Percentiles rank a stretch among this genome's conserved stretches.
Evolutionary conservation across 768 basidiomycete genomes (phyloP).

Genomic region (Steccherinum ochraceum): DNA sequence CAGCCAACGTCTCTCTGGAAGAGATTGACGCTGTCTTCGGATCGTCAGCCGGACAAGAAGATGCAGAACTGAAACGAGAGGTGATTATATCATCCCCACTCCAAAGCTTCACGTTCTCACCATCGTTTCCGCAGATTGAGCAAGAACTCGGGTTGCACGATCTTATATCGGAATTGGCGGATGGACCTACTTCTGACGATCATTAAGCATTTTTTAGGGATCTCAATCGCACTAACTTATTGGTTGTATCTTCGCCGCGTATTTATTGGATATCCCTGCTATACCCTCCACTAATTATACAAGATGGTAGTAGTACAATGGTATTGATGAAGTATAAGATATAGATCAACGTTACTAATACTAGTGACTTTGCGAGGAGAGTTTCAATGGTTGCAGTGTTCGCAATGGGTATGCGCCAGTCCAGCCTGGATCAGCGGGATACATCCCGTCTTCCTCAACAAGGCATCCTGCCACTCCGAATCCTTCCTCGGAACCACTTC

Average conservation of each 20-base stretch:
- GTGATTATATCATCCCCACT: constrained; percentile 26
- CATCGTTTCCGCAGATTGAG: constrained; percentile 40
- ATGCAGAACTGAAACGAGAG: constrained; percentile 43
- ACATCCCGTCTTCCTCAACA: too few species aligned
- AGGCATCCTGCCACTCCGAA: too few species aligned
- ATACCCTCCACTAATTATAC: not conserved
- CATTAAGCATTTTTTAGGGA: not conserved
- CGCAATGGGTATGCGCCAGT: too few species aligned
- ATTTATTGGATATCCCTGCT: not conserved
- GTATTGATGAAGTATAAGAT: too few species aligned
- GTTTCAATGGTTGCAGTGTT: too few species aligned
- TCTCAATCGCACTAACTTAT: not conserved
- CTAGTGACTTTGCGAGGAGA: too few species aligned
- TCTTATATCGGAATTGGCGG: constrained; percentile 32
- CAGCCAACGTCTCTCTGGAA: constrained; percentile 68
- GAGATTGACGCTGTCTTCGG: constrained; percentile 69
- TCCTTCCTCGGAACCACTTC: too few species aligned
- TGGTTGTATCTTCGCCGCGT: not conserved
- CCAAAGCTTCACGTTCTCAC: not conserved
- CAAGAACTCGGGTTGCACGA: constrained; percentile 45
- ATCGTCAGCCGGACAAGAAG: constrained; percentile 51
- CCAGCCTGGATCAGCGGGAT: too few species aligned
- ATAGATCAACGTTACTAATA: too few species aligned
- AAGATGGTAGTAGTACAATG: too few species aligned
- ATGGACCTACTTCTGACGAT: not conserved